Evolutionary conservation across 2,329 filamentous ascomycete species (phyloP), one percentile per base, ranked within the genome.

Genomic region (Paecilomyces niveus): DNA sequence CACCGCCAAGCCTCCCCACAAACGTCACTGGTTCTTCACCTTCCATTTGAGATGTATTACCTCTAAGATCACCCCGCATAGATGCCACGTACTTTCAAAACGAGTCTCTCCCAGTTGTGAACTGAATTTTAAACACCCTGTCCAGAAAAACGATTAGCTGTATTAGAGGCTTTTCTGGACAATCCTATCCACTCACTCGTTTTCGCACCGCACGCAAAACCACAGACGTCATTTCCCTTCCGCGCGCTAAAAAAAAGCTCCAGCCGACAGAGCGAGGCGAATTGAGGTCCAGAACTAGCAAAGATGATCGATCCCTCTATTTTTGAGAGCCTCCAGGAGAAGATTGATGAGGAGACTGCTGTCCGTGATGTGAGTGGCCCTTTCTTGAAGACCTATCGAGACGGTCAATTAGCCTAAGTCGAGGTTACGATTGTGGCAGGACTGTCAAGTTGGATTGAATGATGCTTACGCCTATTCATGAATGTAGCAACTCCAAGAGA

Each of bases 291-390:
- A 61, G 24, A 65, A 63, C 56, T 64, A 57, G 63, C 74, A 56
- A 78, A 76, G 58, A 85, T 89, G 81, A 86, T 94, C 68, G 88
- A 95, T 72, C 88, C 90, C 60, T 82, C 84, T 64, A 90, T 97
- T 73, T 97, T 97, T 75, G 85, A 92, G 70, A 84, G 89, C 67
- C 86, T 99, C 61, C 93, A 97, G 76, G 80, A 83, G 59, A 92
- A 92, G 74, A 90, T 97, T 67, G 94, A 97, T 66, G 88, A 95
- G 74, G 94, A 97, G 72, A 83, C 85, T 8, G 81, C 83, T 57
- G 86, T 96, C 57, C 86, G 90, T 68, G 93, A 97, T 71, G 84
- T 86, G 70, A 69, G 70, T 63, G 49, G 22, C 9, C 39, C 32
- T 67, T n/a, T 53, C 39, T 18, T 50, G 66, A 67, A 52, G 10